A percentile compares a stretch with the other conserved stretches of the same genome.
These are phyloP conservation scores for Fusarium sp. DNA, from an alignment of 2,329 filamentous ascomycete species.

Conservation along the genomic window DNA sequence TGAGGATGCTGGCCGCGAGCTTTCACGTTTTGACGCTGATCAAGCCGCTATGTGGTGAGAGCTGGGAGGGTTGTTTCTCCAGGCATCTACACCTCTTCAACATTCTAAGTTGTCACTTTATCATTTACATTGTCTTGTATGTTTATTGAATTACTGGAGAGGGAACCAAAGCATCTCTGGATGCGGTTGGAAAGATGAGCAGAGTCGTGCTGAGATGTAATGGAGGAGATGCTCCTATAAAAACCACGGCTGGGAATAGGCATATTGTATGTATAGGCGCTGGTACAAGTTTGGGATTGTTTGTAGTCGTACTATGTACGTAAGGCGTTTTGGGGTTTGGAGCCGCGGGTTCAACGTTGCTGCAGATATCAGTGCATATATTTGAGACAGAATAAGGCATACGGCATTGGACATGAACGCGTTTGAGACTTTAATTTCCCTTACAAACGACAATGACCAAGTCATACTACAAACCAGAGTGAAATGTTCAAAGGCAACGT, in stretches of 20 bases:
- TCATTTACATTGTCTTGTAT: conserved; percentile 7
- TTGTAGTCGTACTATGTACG: conserved; percentile 41
- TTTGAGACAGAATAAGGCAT: conserved; percentile 26
- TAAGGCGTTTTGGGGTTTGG: conserved; percentile 43
- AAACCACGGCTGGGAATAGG: conserved; percentile 18
- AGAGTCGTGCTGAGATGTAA: conserved; percentile 17
- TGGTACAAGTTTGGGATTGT: conserved; percentile 28
- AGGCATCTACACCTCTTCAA: background rate
- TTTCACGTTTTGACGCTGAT: conserved; percentile 90
- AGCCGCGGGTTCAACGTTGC: conserved; percentile 29
- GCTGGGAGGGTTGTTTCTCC: background rate
- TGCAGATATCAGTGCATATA: conserved; percentile 35
- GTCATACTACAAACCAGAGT: background rate
- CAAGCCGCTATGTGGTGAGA: conserved; percentile 71
- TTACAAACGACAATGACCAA: background rate
- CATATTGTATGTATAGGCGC: conserved; percentile 31
- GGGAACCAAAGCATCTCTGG: background rate
- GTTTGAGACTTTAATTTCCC: background rate
- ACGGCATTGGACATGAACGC: conserved; percentile 9
- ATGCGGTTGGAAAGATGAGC: conserved; percentile 13
- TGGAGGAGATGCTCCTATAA: conserved; percentile 19
- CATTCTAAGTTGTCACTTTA: background rate
- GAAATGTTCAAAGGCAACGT: background rate
- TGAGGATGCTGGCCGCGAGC: conserved; percentile 91
- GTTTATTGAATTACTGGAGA: conserved; percentile 3